phyloP scores from a whole-genome alignment of 257 asterid genomes.

The Petunia axillaris region DNA sequence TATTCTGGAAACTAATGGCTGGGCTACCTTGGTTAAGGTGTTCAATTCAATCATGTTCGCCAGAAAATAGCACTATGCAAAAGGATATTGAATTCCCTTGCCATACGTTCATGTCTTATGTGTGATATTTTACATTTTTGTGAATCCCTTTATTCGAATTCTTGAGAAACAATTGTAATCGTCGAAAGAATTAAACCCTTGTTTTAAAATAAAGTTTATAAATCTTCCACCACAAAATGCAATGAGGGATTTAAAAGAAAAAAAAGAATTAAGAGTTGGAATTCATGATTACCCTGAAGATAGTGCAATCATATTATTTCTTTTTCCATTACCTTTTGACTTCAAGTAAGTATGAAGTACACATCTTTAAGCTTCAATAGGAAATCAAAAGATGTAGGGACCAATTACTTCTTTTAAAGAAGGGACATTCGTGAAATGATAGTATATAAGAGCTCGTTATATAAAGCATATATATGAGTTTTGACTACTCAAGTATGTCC shows the following conservation, averaged over 20 bases:
- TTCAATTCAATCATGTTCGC: too few species aligned
- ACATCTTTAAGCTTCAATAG: slow-evolving; percentile 43
- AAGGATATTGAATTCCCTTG: too few species aligned
- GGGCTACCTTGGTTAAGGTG: too few species aligned
- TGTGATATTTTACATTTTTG: too few species aligned
- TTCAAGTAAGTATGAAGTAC: slow-evolving; percentile 35
- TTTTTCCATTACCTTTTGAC: slow-evolving; percentile 45
- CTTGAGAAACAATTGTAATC: background rate
- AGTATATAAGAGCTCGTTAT: background rate
- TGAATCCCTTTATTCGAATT: too few species aligned
- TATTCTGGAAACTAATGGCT: too few species aligned
- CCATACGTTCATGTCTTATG: too few species aligned
- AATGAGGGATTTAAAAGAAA: background rate
- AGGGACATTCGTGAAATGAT: slow-evolving; percentile 21
- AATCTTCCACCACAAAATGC: background rate
- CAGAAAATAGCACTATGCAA: too few species aligned
- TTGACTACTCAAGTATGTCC: slow-evolving; percentile 40
- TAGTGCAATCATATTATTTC: slow-evolving; percentile 44
- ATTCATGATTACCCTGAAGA: slow-evolving; percentile 23
- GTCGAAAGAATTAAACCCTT: background rate
- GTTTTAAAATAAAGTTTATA: background rate
- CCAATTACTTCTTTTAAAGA: slow-evolving; percentile 40
- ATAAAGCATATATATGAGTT: slow-evolving; percentile 19
- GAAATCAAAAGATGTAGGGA: slow-evolving; percentile 64
- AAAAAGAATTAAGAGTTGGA: slow-evolving; percentile 8